A percentile compares a stretch with the other conserved stretches of the same genome.
Evolutionary conservation across 805 yeast genomes (phyloP).

Genomic region (Schizosaccharomyces lindneri): DNA sequence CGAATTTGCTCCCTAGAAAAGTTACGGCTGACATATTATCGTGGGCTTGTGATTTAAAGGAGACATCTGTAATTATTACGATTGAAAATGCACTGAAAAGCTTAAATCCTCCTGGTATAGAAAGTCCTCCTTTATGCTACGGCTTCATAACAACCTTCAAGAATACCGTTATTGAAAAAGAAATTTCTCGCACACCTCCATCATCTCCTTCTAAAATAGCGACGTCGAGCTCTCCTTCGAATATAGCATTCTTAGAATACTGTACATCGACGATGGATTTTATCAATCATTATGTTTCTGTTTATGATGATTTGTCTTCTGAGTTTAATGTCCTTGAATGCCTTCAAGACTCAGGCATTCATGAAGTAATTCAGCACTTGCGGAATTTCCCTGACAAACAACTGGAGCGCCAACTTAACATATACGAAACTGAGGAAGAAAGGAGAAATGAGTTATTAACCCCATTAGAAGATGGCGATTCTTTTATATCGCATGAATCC

Average conservation of each 20-base stretch:
- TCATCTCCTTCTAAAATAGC: background rate
- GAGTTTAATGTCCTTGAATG: background rate
- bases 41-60: background rate
- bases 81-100: background rate
- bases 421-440: background rate
- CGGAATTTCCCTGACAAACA: background rate
- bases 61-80: background rate
- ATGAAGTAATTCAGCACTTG: background rate
- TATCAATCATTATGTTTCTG: background rate
- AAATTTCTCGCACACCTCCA: background rate
- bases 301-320: background rate
- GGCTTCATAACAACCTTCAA: background rate
- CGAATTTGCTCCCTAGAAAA: background rate
- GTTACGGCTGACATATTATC: background rate
- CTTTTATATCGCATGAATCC: background rate
- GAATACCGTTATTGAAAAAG: background rate
- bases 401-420: background rate
- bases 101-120: background rate
- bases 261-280: background rate
- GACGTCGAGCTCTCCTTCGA: background rate
- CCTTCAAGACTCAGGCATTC: background rate
- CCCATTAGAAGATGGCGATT: background rate
- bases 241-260: background rate
- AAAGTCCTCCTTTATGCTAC: background rate
- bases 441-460: background rate